Percentiles rank a stretch among this genome's conserved stretches.
Conservation (phyloP, 2,329 filamentous ascomycete genomes). For the Westerdykella sp. region DNA sequence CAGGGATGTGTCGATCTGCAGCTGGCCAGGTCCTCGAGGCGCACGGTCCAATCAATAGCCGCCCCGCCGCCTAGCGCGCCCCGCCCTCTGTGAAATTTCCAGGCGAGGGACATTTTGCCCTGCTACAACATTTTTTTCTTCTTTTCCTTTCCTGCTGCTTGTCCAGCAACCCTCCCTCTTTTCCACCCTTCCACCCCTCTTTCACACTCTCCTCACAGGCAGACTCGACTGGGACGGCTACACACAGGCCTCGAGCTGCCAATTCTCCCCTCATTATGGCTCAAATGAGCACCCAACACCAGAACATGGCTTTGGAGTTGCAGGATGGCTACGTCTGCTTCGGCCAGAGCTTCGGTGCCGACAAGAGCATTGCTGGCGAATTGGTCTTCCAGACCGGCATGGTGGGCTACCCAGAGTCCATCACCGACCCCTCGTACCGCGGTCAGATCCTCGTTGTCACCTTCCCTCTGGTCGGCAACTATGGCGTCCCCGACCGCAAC, state of each 20-base stretch:
- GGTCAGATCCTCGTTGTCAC: slow-evolving; percentile 95
- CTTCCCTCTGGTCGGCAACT: slow-evolving; percentile 93
- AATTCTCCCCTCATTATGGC: slow-evolving; percentile 27
- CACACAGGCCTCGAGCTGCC: slow-evolving; percentile 30
- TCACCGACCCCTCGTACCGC: slow-evolving; percentile 81
- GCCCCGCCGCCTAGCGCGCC: slow-evolving; percentile 4
- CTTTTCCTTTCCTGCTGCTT: slow-evolving; percentile 1
- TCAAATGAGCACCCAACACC: slow-evolving; percentile 37
- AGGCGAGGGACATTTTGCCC: neutral
- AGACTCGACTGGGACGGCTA: slow-evolving; percentile 22
- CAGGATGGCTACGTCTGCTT: slow-evolving; percentile 87
- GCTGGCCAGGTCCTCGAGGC: neutral
- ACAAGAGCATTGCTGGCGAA: slow-evolving; percentile 92
- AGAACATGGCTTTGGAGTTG: slow-evolving; percentile 80
- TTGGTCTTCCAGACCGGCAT: slow-evolving; percentile 99
- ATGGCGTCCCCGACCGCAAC: slow-evolving; percentile 87
- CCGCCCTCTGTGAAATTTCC: slow-evolving; percentile 1
- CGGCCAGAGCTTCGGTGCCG: slow-evolving; percentile 92
- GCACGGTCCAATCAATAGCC: neutral
- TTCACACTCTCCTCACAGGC: slow-evolving; percentile 26
- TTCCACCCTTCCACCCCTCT: slow-evolving; percentile 3
- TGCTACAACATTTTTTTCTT: slow-evolving; percentile 13
- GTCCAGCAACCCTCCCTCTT: neutral
- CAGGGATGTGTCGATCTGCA: neutral
- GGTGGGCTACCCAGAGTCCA: slow-evolving; percentile 95